phyloP scores from a whole-genome alignment of 129 eudicot genomes.

The Centrapalus pauciflorus region DNA sequence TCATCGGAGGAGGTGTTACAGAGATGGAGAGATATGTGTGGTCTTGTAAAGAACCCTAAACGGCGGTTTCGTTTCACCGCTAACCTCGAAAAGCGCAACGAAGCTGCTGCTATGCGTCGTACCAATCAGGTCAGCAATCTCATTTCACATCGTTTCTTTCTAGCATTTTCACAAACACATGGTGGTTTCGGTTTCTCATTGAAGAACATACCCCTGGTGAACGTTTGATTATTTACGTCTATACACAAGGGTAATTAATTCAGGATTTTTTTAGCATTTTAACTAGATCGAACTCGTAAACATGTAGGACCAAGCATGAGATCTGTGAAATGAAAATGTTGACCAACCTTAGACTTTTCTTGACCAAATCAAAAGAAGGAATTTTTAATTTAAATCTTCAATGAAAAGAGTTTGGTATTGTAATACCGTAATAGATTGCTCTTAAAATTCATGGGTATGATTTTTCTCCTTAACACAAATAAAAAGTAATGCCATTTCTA shows the following conservation, averaged over 20 bases:
- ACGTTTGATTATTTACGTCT: background rate
- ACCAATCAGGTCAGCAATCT: slow-evolving; percentile 52
- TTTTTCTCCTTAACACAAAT: background rate
- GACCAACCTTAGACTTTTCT: background rate
- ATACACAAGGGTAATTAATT: background rate
- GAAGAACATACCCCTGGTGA: background rate
- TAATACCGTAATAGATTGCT: background rate
- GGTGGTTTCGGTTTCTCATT: background rate
- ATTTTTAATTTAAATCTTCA: background rate
- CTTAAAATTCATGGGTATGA: background rate
- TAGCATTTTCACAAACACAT: slow-evolving; percentile 6
- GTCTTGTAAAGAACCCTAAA: slow-evolving; percentile 85
- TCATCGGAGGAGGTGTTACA: slow-evolving; percentile 53
- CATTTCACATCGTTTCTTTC: background rate
- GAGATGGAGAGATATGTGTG: slow-evolving; percentile 76
- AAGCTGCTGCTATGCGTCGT: slow-evolving; percentile 91
- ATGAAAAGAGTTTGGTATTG: background rate
- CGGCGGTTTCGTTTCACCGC: slow-evolving; percentile 87
- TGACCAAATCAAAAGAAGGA: background rate
- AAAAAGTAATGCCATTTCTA: background rate
- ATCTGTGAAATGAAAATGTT: background rate
- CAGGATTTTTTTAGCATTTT: too few species aligned
- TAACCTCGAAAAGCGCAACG: slow-evolving; percentile 64
- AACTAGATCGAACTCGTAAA: background rate
- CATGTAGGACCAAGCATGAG: background rate